Base-by-base conservation (phyloP, 2,329 filamentous ascomycete species). In the Ophiostoma novo-ulmi region DNA sequence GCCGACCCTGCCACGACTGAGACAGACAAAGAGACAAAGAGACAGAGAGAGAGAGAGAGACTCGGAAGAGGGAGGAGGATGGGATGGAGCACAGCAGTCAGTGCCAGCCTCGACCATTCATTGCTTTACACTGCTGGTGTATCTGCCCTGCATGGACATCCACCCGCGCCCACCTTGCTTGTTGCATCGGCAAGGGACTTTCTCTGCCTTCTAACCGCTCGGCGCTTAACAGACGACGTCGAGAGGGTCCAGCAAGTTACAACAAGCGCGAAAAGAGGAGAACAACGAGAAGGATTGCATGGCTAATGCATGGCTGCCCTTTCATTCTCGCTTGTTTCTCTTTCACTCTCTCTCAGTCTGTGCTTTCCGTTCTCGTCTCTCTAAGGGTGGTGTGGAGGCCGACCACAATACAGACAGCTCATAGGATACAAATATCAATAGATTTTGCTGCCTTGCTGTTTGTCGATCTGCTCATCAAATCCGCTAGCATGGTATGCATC, bases 151-250 rank as follows among this genome's bases (percentile, higher is more conserved):
- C 44, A n/a, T 31, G 31, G 31, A 3, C 31, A 4, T 31, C 31
- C 31, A 31, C 31, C 31, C 31, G 17, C 5, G 44, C 8, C 44
- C 17, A 20, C 17, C 38, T 13, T 52, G 14, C 58, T 64, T 39
- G 63, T 17, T 65, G 36, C 63, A 65, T 65, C 36, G 35, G 20
- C 35, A 22, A 35, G 26, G 58, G 36, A 11, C 63, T 20, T 20
- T 22, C 11, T 3, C 7, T 13, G 20, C 20, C 4, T 13, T 3
- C 4, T 39, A 39, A 26, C 35, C 63, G 35, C n/a, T 22, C 17
- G 65, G 65, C 65, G 65, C 65, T 67, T 67, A 67, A 67, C 38
- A 48, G 38, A 67, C 39, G 65, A 48, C 65, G n/a, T 44, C 39
- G 22, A 67, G 39, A 67, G 65, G 65, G 31, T 2, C 65, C 65